Evolutionary conservation across 495 filamentous ascomycete species (phyloP).

Genomic region (Trichocladium antarcticum): DNA sequence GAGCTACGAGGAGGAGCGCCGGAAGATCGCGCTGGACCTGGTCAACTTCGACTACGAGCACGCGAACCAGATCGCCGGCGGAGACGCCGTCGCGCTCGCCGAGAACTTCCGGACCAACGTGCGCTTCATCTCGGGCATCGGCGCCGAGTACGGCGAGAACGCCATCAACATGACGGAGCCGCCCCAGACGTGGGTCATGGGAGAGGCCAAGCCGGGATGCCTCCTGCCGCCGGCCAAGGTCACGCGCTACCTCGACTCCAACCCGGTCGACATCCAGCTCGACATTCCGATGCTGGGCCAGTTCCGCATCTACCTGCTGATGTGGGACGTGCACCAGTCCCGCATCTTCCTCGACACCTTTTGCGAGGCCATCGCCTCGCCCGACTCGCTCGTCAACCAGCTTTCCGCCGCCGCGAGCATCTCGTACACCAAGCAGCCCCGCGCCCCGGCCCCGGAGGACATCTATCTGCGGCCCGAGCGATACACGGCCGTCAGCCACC

Average conservation of each 20-base stretch:
- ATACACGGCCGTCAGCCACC: constrained; percentile 48
- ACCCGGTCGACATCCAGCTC: constrained; percentile 59
- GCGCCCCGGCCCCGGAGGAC: constrained; percentile 41
- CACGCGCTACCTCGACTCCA: constrained; percentile 56
- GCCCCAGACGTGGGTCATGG: constrained; percentile 32
- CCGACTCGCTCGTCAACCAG: constrained; percentile 38
- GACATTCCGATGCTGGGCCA: constrained; percentile 61
- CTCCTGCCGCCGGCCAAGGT: constrained; percentile 52
- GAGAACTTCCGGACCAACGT: constrained; percentile 56
- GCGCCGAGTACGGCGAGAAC: constrained; percentile 50
- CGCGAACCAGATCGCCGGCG: constrained; percentile 46
- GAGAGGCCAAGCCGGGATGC: constrained; percentile 44
- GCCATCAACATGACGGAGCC: constrained; percentile 41
- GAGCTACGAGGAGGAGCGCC: constrained; percentile 56
- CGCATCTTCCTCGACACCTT: constrained; percentile 43
- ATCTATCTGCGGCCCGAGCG: constrained; percentile 48
- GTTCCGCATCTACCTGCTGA: constrained; percentile 56
- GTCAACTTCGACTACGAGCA: constrained; percentile 56
- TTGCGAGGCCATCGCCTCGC: constrained; percentile 34
- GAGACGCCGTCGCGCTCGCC: constrained; percentile 45
- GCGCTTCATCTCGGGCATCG: constrained; percentile 55
- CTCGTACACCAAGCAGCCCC: constrained; percentile 44
- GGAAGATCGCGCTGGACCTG: constrained; percentile 50
- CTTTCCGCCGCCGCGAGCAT: constrained; percentile 36
- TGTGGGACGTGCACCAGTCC: constrained; percentile 43